phyloP scores from a whole-genome alignment of 768 basidiomycete genomes.

The Tephrocybe rancida region DNA sequence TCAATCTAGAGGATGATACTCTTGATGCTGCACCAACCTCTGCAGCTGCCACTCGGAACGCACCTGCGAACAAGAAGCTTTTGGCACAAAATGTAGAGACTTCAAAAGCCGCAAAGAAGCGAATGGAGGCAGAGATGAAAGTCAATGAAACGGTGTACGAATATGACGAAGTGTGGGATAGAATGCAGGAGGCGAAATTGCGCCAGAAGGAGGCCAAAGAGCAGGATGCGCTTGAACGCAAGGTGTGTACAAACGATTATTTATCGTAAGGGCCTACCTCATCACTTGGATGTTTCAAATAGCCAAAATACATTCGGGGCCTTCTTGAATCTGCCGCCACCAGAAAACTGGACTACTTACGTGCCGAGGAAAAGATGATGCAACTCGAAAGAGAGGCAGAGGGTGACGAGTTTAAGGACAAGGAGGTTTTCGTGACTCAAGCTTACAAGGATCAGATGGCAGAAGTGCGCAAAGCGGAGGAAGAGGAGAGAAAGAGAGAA shows the following conservation, averaged over 20 bases:
- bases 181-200: constrained; percentile 87
- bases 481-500: constrained; percentile 88
- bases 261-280: constrained; percentile 4
- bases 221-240: constrained; percentile 71
- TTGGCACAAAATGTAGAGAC: constrained; percentile 60
- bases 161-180: constrained; percentile 97
- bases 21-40: constrained; percentile 51
- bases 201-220: constrained; percentile 78
- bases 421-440: constrained; percentile 97
- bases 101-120: constrained; percentile 68
- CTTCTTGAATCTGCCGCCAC: constrained; percentile 84
- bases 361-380: constrained; percentile 98
- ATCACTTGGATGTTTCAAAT: constrained; percentile 14
- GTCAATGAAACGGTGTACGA: constrained; percentile 86
- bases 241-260: constrained; percentile 48
- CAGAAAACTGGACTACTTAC: constrained; percentile 81
- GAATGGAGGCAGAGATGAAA: constrained; percentile 76
- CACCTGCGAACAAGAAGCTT: constrained; percentile 54
- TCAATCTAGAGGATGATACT: constrained; percentile 62
- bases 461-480: constrained; percentile 86
- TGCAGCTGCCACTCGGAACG: constrained; percentile 34
- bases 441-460: constrained; percentile 97
- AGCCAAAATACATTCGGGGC: constrained; percentile 93
- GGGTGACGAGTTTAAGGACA: constrained; percentile 92
- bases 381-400: constrained; percentile 90